Evolutionary conservation across 148 eudicot genomes (phyloP).

Genomic region (Limonium bicolor): DNA sequence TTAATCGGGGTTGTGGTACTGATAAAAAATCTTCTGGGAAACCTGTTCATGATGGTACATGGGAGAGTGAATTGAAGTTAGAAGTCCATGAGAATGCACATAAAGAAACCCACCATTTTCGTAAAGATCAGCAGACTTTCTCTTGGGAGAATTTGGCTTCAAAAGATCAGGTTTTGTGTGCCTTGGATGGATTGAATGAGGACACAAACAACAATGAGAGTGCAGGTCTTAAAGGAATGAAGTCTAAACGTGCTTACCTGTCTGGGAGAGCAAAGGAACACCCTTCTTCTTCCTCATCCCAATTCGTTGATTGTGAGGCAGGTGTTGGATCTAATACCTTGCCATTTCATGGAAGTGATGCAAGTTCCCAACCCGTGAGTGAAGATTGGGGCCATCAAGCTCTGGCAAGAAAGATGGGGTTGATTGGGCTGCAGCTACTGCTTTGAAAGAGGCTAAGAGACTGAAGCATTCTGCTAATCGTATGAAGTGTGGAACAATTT

Average conservation of each 20-base stretch:
- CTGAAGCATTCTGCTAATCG: conserved; percentile 32
- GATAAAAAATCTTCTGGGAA: conserved; percentile 9
- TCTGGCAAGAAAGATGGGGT: conserved; percentile 12
- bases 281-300: conserved; percentile 9
- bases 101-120: background rate
- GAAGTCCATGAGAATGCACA: conserved; percentile 6
- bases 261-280: conserved; percentile 9
- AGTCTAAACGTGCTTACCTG: conserved; percentile 2
- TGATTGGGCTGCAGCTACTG: conserved; percentile 23
- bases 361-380: conserved; percentile 5
- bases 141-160: conserved; percentile 3
- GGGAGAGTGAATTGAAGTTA: conserved; percentile 4
- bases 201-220: conserved; percentile 5
- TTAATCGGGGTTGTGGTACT: too few relatives aligned
- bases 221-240: conserved; percentile 4
- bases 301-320: conserved; percentile 10
- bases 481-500: conserved; percentile 17
- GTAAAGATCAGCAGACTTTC: conserved; percentile 5
- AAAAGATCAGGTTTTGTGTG: conserved; percentile 9
- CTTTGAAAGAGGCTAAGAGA: conserved; percentile 30
- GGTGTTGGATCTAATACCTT: conserved; percentile 7
- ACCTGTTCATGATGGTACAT: conserved; percentile 4
- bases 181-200: conserved; percentile 6
- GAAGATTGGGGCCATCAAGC: conserved; percentile 10
- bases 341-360: conserved; percentile 10